Evolutionary conservation across 2,329 filamentous ascomycete genomes (phyloP).

Genomic region (Achaetomium macrosporum): DNA sequence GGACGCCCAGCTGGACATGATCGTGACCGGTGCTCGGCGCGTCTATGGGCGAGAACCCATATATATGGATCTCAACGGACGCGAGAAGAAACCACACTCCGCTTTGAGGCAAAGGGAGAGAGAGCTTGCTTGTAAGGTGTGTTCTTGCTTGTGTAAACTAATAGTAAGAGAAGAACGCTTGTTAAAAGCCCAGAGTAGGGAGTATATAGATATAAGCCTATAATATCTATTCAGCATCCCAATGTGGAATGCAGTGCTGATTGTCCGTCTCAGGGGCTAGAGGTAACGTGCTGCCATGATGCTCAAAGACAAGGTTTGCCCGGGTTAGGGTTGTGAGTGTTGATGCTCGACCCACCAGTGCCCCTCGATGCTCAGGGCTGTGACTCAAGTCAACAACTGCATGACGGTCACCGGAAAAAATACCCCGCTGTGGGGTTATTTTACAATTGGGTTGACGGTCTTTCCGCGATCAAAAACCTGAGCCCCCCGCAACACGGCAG

Average conservation of each 20-base stretch:
- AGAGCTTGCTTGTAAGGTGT: not conserved
- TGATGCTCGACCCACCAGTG: constrained; percentile 10
- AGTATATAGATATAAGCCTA: too few relatives aligned
- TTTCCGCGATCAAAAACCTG: constrained; percentile 12
- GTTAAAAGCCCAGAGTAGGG: too few relatives aligned
- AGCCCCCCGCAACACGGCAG: constrained; percentile 7
- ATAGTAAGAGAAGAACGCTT: too few relatives aligned
- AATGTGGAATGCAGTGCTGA: too few relatives aligned
- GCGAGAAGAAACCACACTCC: too few relatives aligned
- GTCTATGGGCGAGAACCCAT: too few relatives aligned
- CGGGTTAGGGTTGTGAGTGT: constrained; percentile 10
- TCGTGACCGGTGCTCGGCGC: constrained; percentile 18
- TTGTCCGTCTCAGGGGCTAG: too few relatives aligned
- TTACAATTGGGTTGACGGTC: constrained; percentile 14
- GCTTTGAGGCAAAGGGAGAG: not conserved
- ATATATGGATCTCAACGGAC: too few relatives aligned
- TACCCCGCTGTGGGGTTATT: constrained; percentile 23
- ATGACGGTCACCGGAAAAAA: constrained; percentile 10
- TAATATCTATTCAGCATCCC: too few relatives aligned
- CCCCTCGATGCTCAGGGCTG: not conserved
- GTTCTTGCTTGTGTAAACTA: too few relatives aligned
- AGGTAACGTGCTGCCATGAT: too few relatives aligned
- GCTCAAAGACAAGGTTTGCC: not conserved
- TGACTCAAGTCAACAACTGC: constrained; percentile 10
- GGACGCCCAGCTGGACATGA: constrained; percentile 37